Evolutionary conservation across 257 asterid species (phyloP).

Genomic region (Penstemon newberryi): DNA sequence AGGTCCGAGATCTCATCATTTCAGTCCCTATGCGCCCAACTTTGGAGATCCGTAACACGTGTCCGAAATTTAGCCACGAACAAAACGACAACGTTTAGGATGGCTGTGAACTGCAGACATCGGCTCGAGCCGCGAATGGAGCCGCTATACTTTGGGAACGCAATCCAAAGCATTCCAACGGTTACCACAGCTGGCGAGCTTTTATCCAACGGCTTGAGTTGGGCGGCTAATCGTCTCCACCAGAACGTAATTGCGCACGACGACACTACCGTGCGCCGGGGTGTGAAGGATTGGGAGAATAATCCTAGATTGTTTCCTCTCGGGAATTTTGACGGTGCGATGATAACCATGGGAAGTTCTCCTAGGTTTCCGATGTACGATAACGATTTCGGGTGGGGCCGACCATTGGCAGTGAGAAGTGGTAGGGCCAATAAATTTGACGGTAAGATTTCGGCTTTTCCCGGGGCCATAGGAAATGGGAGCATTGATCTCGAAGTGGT

Average conservation of each 20-base stretch:
- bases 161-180: slow-evolving; percentile 85
- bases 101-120: slow-evolving; percentile 94
- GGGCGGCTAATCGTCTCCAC: slow-evolving; percentile 71
- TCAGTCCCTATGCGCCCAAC: slow-evolving; percentile 77
- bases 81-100: slow-evolving; percentile 81
- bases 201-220: slow-evolving; percentile 49
- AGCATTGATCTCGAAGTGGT: slow-evolving; percentile 95
- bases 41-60: slow-evolving; percentile 91
- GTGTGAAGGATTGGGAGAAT: slow-evolving; percentile 81
- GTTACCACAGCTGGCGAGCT: slow-evolving; percentile 55
- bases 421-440: slow-evolving; percentile 92
- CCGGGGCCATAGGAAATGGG: slow-evolving; percentile 77
- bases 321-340: slow-evolving; percentile 93
- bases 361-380: slow-evolving; percentile 98
- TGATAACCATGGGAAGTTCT: slow-evolving; percentile 97
- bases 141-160: slow-evolving; percentile 85
- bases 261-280: slow-evolving; percentile 62
- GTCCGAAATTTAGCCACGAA: slow-evolving; percentile 48
- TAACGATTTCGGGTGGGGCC: slow-evolving; percentile 96
- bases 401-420: slow-evolving; percentile 79
- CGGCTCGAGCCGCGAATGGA: slow-evolving; percentile 68
- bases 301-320: slow-evolving; percentile 82
- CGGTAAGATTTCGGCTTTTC: slow-evolving; percentile 96
- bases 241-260: slow-evolving; percentile 72
- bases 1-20: slow-evolving; percentile 74